These are phyloP conservation scores for Psidium friedrichsthalianum DNA, from an alignment of 345 rosid genomes.

Conservation along the genomic window DNA sequence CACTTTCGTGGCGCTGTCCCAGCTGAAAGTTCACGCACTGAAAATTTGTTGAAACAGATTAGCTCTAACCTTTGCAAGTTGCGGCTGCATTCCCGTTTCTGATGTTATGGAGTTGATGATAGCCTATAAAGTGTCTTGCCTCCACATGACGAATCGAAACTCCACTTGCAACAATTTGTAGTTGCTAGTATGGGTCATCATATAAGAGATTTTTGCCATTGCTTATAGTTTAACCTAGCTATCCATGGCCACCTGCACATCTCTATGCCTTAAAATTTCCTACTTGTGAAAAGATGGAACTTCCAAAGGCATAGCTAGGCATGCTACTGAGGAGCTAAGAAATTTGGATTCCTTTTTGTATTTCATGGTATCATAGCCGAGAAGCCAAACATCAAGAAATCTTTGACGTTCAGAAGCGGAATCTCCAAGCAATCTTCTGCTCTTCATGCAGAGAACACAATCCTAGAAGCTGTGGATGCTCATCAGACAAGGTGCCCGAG, in stretches of 20 bases:
- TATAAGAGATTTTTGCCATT: neutral
- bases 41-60: neutral
- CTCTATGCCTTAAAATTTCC: neutral
- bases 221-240: neutral
- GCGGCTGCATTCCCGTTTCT: neutral
- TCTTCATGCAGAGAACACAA: neutral
- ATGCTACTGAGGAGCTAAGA: neutral
- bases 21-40: neutral
- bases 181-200: neutral
- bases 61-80: neutral
- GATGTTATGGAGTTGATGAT: neutral
- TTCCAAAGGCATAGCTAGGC: neutral
- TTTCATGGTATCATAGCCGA: neutral
- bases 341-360: neutral
- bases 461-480: neutral
- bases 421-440: neutral
- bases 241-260: neutral
- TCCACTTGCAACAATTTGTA: neutral
- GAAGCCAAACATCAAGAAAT: neutral
- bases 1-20: neutral
- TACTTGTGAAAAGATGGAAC: neutral
- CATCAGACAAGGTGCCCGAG: neutral
- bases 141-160: neutral
- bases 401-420: neutral
- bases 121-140: neutral